A percentile compares a stretch with the other conserved stretches of the same genome.
Conservation (phyloP, 2,329 filamentous ascomycete species). For the Phialophora expanda region DNA sequence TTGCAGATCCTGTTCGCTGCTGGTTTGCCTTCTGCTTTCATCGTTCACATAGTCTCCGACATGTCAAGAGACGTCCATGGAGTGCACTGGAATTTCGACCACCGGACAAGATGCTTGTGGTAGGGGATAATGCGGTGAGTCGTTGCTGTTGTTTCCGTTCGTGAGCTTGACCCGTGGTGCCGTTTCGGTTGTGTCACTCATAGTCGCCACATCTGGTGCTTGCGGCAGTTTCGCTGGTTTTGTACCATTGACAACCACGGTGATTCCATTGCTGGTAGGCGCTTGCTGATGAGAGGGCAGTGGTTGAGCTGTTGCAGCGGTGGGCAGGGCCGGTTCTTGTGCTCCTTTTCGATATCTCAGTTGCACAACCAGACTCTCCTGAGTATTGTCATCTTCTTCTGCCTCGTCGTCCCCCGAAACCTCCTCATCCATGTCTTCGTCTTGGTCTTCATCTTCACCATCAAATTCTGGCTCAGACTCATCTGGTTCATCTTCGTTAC, state of each 20-base stretch:
- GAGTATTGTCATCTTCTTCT: constrained; percentile 52
- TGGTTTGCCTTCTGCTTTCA: background rate
- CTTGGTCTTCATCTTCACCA: constrained; percentile 67
- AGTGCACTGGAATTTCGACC: constrained; percentile 19
- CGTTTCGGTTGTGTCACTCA: constrained; percentile 11
- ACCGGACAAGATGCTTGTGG: constrained; percentile 12
- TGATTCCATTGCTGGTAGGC: background rate
- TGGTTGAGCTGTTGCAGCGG: constrained; percentile 1
- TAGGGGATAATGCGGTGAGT: constrained; percentile 6
- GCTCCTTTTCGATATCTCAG: constrained; percentile 54
- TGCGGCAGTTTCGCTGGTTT: background rate
- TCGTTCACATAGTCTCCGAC: background rate
- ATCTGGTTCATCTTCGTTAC: constrained; percentile 45
- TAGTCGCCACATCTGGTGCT: background rate
- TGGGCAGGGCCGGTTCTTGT: constrained; percentile 1
- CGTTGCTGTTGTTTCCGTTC: constrained; percentile 12
- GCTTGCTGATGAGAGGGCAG: background rate
- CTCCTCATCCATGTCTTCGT: constrained; percentile 50
- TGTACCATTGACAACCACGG: constrained; percentile 3
- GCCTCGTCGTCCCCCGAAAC: constrained; percentile 42
- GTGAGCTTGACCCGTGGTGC: constrained; percentile 7
- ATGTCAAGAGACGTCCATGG: constrained; percentile 28
- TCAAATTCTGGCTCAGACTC: constrained; percentile 74
- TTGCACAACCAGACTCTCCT: constrained; percentile 74
- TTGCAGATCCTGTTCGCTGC: background rate